These are phyloP conservation scores for Aspergillus asperescens DNA, from an alignment of 495 filamentous ascomycete species.

Conservation along the genomic window DNA sequence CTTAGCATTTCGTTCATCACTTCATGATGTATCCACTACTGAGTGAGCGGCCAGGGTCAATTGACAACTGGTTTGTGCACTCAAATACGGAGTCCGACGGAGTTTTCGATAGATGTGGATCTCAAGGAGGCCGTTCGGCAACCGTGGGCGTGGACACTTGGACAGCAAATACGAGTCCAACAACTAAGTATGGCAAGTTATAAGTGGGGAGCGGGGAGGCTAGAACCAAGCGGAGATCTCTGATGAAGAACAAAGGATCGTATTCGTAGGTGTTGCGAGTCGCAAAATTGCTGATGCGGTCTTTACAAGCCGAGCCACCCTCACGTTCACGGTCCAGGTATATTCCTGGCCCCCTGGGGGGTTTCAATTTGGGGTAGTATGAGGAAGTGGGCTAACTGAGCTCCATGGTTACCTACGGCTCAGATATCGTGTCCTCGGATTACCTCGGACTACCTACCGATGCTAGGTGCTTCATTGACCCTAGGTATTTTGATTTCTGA, in stretches of 20 bases:
- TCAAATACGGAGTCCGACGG: background rate
- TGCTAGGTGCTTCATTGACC: background rate
- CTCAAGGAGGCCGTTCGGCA: background rate
- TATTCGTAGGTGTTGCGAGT: background rate
- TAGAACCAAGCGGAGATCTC: conserved; percentile 20
- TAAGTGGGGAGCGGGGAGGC: conserved; percentile 7
- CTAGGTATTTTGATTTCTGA: background rate
- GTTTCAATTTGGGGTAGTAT: background rate
- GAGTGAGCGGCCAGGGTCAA: background rate
- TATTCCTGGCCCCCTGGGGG: background rate
- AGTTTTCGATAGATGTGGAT: background rate
- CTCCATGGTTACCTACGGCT: background rate
- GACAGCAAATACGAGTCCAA: background rate
- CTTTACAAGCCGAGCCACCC: background rate
- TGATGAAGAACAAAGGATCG: conserved; percentile 20
- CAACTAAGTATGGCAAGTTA: background rate
- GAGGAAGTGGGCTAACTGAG: background rate
- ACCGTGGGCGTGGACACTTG: background rate
- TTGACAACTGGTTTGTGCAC: conserved; percentile 2
- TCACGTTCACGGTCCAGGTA: background rate
- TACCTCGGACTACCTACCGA: background rate
- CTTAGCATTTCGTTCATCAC: too few relatives aligned
- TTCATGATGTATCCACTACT: background rate
- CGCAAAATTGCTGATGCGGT: background rate
- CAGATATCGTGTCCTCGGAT: background rate